Conservation (phyloP, 495 filamentous ascomycete species). For the Penicillium paradoxum region DNA sequence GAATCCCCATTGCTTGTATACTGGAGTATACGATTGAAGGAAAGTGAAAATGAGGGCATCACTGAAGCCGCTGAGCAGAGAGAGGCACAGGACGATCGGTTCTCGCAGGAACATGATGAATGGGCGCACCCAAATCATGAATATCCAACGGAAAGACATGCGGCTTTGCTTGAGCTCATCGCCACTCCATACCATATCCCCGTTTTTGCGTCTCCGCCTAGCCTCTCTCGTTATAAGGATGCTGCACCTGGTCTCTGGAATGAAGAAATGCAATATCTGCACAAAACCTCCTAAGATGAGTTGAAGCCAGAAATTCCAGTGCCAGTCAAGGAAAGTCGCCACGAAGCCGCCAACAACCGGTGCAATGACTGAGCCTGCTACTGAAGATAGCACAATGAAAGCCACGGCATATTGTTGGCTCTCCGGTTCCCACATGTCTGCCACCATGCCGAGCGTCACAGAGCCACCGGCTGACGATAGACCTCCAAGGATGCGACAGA, state of each 20-base stretch:
- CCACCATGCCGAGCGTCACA: slow-evolving; percentile 81
- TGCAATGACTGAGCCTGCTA: slow-evolving; percentile 70
- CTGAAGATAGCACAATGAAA: slow-evolving; percentile 72
- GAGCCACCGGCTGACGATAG: slow-evolving; percentile 72
- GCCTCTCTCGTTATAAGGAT: slow-evolving; percentile 65
- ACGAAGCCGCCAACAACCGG: slow-evolving; percentile 78
- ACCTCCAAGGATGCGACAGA: slow-evolving; percentile 62
- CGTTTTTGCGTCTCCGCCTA: slow-evolving; percentile 54
- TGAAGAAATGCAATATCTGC: slow-evolving; percentile 58
- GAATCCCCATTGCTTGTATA: slow-evolving; percentile 65
- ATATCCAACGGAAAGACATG: slow-evolving; percentile 50
- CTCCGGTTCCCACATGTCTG: slow-evolving; percentile 72
- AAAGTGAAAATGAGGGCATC: slow-evolving; percentile 82
- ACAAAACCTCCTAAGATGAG: slow-evolving; percentile 67
- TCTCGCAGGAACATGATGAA: slow-evolving; percentile 78
- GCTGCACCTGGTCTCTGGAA: slow-evolving; percentile 64
- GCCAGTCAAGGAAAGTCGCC: slow-evolving; percentile 59
- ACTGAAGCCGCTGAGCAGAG: slow-evolving; percentile 68
- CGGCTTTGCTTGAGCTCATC: slow-evolving; percentile 52
- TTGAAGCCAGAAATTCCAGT: slow-evolving; percentile 79
- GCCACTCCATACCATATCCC: slow-evolving; percentile 57
- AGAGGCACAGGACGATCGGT: slow-evolving; percentile 67
- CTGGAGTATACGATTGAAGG: slow-evolving; percentile 61
- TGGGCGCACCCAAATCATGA: slow-evolving; percentile 62
- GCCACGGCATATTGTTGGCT: slow-evolving; percentile 62